Base-by-base conservation (phyloP, 2,329 filamentous ascomycete species). In the Hortaea sp. region DNA sequence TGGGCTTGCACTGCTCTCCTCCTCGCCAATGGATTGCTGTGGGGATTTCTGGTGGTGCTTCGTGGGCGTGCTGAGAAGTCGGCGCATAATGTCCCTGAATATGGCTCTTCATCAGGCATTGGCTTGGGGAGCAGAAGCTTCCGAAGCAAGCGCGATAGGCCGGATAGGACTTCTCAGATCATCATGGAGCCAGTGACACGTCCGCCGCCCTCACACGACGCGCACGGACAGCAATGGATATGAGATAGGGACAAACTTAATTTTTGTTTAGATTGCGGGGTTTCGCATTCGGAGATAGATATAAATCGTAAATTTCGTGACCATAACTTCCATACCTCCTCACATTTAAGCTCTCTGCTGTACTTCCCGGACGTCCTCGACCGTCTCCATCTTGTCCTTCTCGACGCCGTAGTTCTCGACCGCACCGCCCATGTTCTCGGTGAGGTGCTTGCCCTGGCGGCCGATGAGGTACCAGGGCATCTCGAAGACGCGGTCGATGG, bases 391-490 rank as follows among this genome's bases (percentile, higher is more conserved):
- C 34, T 39, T 39, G 30, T 49, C 50, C 48, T 57, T 55, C 9
- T 35, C n/a, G 9, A 35, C 32, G n/a, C 32, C 32, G 32, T 35
- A 35, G n/a, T 9, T 35, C 46, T 60, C 56, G 9, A 58, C 52
- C 13, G 51, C 50, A 29, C 58, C 50, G 7, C 57, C 58, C 34
- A 53, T 38, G 6, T 45, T 51, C 28, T 38, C 48, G 3, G 58
- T 62, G 13, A 63, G 48, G 46, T 57, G 50, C 42, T 60, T 58
- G 39, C 61, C 62, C 44, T 61, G 57, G n/a, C 59, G 48, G 20
- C 85, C 85, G 53, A 90, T 87, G 63, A 77, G 75, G 63, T 84
- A 80, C 85, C 85, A 89, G 0, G 81, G 81, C 80, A 88, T 45
- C 77, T 81, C 56, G 46, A 64, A 63, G 13, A 66, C 60, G 2